Base-by-base conservation (phyloP, 106 monocot genomes). In the Dioscorea alata region DNA sequence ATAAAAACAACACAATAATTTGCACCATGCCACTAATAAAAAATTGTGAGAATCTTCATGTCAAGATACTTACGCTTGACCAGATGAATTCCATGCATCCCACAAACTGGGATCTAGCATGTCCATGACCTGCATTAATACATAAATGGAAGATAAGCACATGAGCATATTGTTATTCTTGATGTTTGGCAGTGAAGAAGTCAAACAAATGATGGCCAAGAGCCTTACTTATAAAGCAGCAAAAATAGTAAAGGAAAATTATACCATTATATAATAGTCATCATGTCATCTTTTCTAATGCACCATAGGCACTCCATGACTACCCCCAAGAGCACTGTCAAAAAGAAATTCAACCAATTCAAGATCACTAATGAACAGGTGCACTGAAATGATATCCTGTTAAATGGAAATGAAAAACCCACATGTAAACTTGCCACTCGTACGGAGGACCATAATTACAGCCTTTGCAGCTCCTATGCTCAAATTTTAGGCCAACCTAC, bases 391-490 rank as follows among this genome's bases (percentile, higher is more conserved):
- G 28, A 18, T 12, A 49, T 12, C 33, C 53, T 18, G 18, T 6
- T 19, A 63, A 0, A 14, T 6, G 48, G 64, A 28, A 17, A 48
- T 12, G 13, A 1, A 13, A 42, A 25, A 65, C 77, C 22, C 33
- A 94, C 94, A 78, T 80, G 66, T 94, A 94, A 50, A 94, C 94
- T 69, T 94, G 90, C 94, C 94, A 94, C 68, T 94, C 94, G 69
- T 87, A 80, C 57, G 94, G 94, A 67, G 94, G 94, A 34, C 94
- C 94, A 73, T 94, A 90, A 35, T 75, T 94, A 67, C 94, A 94
- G 15, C 94, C 90, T 78, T 94, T 94, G 61, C 90, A 90, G 57
- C 69, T 94, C 25, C 81, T 73, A 64, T 90, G 90, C 71, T 94
- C 90, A 75, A 94, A 87, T 66, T 92, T 90, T n/a, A 91, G 64